Evolutionary conservation across 768 basidiomycete genomes (phyloP), one percentile per base, ranked within the genome.

Genomic region (Podaxis rugospora): DNA sequence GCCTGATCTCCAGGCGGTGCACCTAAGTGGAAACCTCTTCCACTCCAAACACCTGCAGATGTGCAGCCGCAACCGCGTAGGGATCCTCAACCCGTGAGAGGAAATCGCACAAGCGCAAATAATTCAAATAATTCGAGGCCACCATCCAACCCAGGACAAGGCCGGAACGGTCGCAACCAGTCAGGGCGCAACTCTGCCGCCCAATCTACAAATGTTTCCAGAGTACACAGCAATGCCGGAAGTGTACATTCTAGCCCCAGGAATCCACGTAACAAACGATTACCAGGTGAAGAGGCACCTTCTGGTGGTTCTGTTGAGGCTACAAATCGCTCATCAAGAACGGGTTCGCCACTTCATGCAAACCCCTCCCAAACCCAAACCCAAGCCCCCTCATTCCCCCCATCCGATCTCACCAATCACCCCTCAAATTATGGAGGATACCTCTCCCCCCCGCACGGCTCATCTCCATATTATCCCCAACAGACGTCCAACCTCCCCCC

Each of bases 261-360:
- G 23, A 62, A 63, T 11, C 55, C 61, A 3, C 63, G 79, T 62
- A 77, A 74, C 21, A 73, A 75, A 61, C 71, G 77, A 16, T 66
- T 84, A 47, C 79, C 78, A 0, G 73, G 67, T 1, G 82, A 83
- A 39, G 72, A 76, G 6, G 39, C 36, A 50, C 50, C 47, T 23
- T 37, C 56, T 47, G 52, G 35, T 37, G 52, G 14, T 39, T 46
- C 57, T 51, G 57, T 9, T 27, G 61, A 47, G 47, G 18, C 53
- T 59, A 42, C 44, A 21, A 35, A 16, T 36, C 61, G 55, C 28
- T 57, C 47, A n/a, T 55, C 55, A 23, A 56, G 53, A 57, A 44
- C 46, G 10, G 16, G 55, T 25, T 57, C 55, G 5, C 55, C 51
- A 28, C 37, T 27, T 35, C 61, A 47, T 14, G n/a, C 49, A 47